Evolutionary conservation across 345 rosid genomes (phyloP), one percentile per base, ranked within the genome.

Genomic region (Pistacia vera): DNA sequence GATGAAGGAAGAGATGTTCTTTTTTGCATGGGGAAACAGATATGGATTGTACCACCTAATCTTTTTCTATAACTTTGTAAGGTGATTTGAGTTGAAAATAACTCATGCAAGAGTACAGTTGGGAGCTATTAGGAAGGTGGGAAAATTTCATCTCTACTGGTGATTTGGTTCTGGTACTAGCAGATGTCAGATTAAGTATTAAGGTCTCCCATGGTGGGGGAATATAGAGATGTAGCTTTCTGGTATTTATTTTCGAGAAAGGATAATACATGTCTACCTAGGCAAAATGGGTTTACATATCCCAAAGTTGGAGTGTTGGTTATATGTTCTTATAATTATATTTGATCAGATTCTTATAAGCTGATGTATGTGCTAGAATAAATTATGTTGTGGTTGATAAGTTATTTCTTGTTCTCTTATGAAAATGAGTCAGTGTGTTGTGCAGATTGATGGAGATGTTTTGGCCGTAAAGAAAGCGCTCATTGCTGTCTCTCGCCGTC

Each of bases 381-480:
- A 48, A 48, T 70, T 59, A 36, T 48, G 12, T 14, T 35, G 51
- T 61, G 17, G 14, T 59, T 61, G 35, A 62, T 41, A 63, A 68
- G 63, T 57, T 30, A 12, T 70, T n/a, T 63, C 70, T 77, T 68
- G n/a, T 75, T 48, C 58, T 62, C 57, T 28, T 79, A 66, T 77
- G 64, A 65, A 64, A 77, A 48, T 36, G 36, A 67, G 77, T 66
- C 61, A 18, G 48, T 76, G 25, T 75, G 11, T 71, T 78, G 66
- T 80, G 81, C 88, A 94, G 98, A 88, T 94, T 61, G 98, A 92
- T 80, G 98, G 98, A 52, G 89, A 71, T 84, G 89, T 86, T 66
- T 77, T 69, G 51, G 87, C 89, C 58, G 95, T 89, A 68, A 91
- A 86, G 85, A 94, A 83, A 83, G 98, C 93, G 44, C 91, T 94